These are phyloP conservation scores for Fusarium floridanum DNA, from an alignment of 2,329 filamentous ascomycete genomes.

Conservation along the genomic window DNA sequence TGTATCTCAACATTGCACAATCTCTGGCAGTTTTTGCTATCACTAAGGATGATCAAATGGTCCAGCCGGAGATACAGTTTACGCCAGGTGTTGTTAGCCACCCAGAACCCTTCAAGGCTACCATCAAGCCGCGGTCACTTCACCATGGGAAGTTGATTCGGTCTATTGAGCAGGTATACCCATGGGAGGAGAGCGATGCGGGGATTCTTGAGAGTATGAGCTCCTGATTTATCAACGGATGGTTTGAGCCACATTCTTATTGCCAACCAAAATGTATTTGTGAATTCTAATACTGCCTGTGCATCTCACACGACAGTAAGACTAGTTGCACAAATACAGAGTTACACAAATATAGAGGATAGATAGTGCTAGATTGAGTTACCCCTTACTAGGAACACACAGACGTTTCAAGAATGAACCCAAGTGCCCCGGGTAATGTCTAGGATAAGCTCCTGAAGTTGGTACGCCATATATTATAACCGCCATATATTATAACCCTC, in stretches of 20 bases:
- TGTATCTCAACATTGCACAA: constrained; percentile 54
- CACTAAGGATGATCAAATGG: background rate
- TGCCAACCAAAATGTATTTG: background rate
- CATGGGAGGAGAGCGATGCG: constrained; percentile 34
- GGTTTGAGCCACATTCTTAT: background rate
- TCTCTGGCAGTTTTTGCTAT: constrained; percentile 61
- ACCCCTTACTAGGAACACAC: background rate
- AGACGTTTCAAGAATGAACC: background rate
- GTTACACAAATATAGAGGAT: background rate
- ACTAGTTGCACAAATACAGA: background rate
- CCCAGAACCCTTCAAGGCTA: constrained; percentile 24
- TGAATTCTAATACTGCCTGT: background rate
- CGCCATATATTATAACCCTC: background rate
- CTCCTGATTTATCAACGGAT: background rate
- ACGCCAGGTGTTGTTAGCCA: constrained; percentile 34
- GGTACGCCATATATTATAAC: background rate
- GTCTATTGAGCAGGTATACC: constrained; percentile 28
- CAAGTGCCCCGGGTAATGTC: background rate
- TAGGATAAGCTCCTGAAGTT: background rate
- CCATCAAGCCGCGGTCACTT: constrained; percentile 25
- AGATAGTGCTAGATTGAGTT: background rate
- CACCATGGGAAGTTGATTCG: constrained; percentile 26
- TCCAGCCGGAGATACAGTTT: constrained; percentile 10
- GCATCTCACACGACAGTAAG: background rate
- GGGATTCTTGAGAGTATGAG: constrained; percentile 17